Percentiles rank a stretch among this genome's conserved stretches.
Evolutionary conservation across 2,329 filamentous ascomycete genomes (phyloP).

Genomic region (Acephala macrosclerotiorum): DNA sequence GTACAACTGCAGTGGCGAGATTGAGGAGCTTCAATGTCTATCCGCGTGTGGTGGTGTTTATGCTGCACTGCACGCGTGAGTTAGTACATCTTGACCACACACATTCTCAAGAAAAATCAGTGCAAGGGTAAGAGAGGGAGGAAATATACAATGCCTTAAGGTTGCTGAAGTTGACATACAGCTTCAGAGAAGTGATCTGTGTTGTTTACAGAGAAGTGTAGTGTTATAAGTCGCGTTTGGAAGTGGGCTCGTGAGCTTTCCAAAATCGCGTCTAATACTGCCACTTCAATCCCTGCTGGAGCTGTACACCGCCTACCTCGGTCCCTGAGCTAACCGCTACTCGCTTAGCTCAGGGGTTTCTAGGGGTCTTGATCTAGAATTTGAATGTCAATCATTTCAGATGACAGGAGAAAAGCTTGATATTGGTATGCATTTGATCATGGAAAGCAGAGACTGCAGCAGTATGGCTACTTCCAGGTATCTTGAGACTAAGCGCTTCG

Average conservation of each 20-base stretch:
- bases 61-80: conserved; percentile 4
- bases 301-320: neutral
- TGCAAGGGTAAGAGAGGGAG: neutral
- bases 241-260: conserved; percentile 5
- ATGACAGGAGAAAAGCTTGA: too few species aligned
- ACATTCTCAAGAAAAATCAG: neutral
- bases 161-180: neutral
- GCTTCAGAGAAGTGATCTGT: neutral
- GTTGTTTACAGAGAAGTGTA: neutral
- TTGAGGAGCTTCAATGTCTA: neutral
- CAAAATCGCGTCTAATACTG: conserved; percentile 6
- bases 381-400: too few species aligned
- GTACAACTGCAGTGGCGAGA: too few species aligned
- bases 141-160: neutral
- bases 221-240: conserved; percentile 7
- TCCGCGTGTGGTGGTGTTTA: neutral
- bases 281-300: neutral
- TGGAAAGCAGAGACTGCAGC: too few species aligned
- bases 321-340: neutral
- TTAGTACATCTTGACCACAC: neutral
- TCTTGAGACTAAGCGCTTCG: too few species aligned
- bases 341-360: neutral
- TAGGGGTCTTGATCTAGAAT: too few species aligned
- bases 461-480: too few species aligned
- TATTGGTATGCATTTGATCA: too few species aligned